Base-by-base conservation (phyloP, 345 rosid species). In the Sapria himalayana region DNA sequence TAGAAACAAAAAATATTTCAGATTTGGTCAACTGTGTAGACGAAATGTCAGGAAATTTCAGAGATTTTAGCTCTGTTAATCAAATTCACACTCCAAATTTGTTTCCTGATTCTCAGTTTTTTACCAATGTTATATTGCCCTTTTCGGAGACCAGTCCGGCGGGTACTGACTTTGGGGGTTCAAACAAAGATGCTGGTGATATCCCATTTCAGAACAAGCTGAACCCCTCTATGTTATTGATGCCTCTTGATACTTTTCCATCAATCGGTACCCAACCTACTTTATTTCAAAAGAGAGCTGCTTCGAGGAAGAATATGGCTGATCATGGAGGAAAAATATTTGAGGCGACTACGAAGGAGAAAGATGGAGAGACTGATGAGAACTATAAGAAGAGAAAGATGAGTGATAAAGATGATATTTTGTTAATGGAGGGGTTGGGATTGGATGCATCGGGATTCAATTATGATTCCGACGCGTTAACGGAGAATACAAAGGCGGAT, bases 221-320 rank as follows among this genome's bases (percentile, higher is more conserved):
- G n/a, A n/a, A n/a, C n/a, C n/a, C n/a, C n/a, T 62, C 78, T 34
- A 72, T 64, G 35, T 42, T 67, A 57, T 49, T 72, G 36, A 62
- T 69, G 55, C 78, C 78, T 9, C 64, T 54, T 43, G 60, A 53
- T 22, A 59, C 55, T 43, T 65, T 48, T 47, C 74, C 72, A 64
- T 52, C 72, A 50, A 56, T 40, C 18, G 79, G 79, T 40, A 70
- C 69, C 36, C 74, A 68, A 22, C 79, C 79, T 2, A 72, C 72
- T 25, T 54, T 72, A 43, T 72, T 72, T 45, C 74, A 68, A 41
- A 72, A 72, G 55, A 68, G 79, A 46, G 74, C 64, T 11, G 72
- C 74, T 46, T 49, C 62, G 46, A 65, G 69, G 53, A 71, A 72
- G 59, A 67, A 61, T 31, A 48, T 55, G 47, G 54, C 45, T 23